Conservation (phyloP, 2,329 filamentous ascomycete species). For the Tolypocladium ophioglossoides region DNA sequence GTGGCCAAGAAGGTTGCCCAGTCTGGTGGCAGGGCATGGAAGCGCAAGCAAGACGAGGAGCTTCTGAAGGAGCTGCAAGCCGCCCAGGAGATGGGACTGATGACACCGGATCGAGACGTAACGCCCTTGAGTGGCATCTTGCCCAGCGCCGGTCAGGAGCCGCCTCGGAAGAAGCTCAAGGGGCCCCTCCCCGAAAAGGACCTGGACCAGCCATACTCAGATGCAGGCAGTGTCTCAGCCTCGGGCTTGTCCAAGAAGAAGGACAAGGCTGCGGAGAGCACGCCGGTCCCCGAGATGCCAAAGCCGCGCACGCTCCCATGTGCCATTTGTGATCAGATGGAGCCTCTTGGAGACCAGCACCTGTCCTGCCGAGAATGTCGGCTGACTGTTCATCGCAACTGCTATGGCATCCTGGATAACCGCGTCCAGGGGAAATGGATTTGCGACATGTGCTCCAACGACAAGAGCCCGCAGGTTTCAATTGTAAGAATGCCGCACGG, state of each 20-base stretch:
- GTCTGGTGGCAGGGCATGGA: constrained; percentile 72
- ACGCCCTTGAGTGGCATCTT: constrained; percentile 22
- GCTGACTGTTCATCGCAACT: constrained; percentile 81
- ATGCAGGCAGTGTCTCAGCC: constrained; percentile 30
- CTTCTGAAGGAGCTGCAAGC: constrained; percentile 62
- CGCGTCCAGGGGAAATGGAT: constrained; percentile 72
- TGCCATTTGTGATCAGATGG: constrained; percentile 68
- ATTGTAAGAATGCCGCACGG: constrained; percentile 48
- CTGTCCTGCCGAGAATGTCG: constrained; percentile 80
- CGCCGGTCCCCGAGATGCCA: constrained; percentile 63
- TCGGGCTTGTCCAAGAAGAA: constrained; percentile 43
- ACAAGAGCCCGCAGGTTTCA: constrained; percentile 85
- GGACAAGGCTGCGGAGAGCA: constrained; percentile 42
- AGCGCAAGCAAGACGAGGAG: constrained; percentile 86
- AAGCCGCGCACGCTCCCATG: constrained; percentile 73
- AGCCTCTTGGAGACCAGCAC: constrained; percentile 60
- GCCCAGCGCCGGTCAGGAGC: constrained; percentile 30
- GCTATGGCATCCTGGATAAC: constrained; percentile 74
- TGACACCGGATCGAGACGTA: constrained; percentile 32
- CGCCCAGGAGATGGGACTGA: constrained; percentile 47
- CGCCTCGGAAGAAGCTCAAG: constrained; percentile 57
- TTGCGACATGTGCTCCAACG: constrained; percentile 93
- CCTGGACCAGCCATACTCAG: constrained; percentile 32
- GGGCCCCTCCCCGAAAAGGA: constrained; percentile 39
- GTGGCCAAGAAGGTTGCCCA: constrained; percentile 77